phyloP scores from a whole-genome alignment of 345 rosid genomes.

The Eucalyptus polyanthemos region DNA sequence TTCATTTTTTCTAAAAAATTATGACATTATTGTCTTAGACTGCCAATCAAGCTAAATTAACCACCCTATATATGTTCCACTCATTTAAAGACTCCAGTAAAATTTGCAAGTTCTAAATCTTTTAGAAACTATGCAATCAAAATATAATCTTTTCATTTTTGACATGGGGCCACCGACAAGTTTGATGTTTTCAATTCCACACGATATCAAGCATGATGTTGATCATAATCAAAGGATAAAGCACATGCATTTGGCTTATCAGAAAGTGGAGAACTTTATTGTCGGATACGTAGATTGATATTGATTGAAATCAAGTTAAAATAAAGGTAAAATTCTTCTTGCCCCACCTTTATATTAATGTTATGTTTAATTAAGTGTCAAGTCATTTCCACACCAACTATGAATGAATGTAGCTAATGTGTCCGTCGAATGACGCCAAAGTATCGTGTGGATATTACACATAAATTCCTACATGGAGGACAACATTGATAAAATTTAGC shows the following conservation, averaged over 20 bases:
- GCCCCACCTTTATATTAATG: neutral
- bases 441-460: neutral
- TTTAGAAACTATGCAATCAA: neutral
- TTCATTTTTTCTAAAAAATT: neutral
- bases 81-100: neutral
- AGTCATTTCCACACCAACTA: neutral
- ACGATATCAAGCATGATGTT: neutral
- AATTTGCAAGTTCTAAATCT: neutral
- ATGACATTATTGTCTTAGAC: neutral
- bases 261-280: neutral
- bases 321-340: neutral
- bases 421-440: rapidly evolving
- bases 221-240: neutral
- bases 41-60: neutral
- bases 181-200: neutral
- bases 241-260: neutral
- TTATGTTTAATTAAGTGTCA: neutral
- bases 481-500: no score
- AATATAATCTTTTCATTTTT: neutral
- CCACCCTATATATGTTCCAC: neutral
- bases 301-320: neutral
- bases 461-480: neutral
- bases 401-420: rapidly evolving
- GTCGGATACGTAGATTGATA: neutral
- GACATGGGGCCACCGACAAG: neutral